phyloP scores from a whole-genome alignment of 139 green algal species.

The Nannochloris sp. region DNA sequence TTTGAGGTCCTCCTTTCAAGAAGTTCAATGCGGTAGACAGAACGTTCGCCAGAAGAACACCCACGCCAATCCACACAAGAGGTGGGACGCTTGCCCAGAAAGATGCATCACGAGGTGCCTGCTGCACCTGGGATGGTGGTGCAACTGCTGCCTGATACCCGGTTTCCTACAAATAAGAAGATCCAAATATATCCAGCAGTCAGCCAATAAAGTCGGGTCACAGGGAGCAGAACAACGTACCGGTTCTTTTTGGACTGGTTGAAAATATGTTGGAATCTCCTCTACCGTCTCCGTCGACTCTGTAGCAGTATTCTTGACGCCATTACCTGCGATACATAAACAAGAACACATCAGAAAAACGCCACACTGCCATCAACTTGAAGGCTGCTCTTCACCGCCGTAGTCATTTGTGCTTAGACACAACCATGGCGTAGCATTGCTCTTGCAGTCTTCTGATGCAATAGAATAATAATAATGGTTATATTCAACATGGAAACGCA shows the following conservation, averaged over 20 bases:
- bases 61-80: conserved; percentile 25
- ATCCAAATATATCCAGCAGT: neutral
- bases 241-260: neutral
- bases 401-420: too few species aligned
- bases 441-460: too few species aligned
- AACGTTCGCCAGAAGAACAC: conserved; percentile 19
- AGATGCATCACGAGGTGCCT: neutral
- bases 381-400: too few species aligned
- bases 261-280: conserved; percentile 23
- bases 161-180: too few species aligned
- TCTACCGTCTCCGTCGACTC: neutral
- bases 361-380: too few species aligned
- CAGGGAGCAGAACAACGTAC: neutral
- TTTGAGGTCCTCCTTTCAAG: conserved; percentile 22
- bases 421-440: too few species aligned
- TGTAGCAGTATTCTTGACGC: neutral
- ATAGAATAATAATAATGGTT: too few species aligned
- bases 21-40: conserved; percentile 15
- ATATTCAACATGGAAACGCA: too few species aligned
- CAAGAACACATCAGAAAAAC: too few species aligned
- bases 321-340: neutral
- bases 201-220: neutral
- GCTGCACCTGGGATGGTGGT: neutral
- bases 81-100: conserved; percentile 25
- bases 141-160: too few species aligned